Conservation (phyloP, 108 stramenopile genomes). For the Pseudonitzschia pungens region DNA sequence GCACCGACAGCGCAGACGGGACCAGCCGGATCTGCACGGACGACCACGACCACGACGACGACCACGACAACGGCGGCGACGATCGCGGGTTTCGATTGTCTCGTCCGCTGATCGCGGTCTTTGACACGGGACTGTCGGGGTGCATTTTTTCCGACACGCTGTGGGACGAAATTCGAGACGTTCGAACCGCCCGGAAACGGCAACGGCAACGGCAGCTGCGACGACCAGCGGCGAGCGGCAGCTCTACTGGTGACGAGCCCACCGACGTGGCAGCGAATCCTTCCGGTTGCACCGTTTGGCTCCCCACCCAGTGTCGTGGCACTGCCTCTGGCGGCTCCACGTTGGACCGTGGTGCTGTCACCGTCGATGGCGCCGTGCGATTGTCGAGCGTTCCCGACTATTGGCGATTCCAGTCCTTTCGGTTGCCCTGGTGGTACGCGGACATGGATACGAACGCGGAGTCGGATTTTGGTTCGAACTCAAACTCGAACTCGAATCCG, state of each 20-base stretch:
- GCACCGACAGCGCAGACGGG: background rate
- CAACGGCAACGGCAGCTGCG: conserved; percentile 4
- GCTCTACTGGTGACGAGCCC: background rate
- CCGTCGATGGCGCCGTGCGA: background rate
- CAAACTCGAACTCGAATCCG: no score
- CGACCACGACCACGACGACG: background rate
- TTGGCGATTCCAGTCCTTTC: conserved; percentile 23
- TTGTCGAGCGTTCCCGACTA: conserved; percentile 10
- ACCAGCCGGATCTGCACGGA: background rate
- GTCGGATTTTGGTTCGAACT: no score
- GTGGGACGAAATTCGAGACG: conserved; percentile 21
- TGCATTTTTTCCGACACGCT: conserved; percentile 44
- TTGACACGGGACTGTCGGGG: conserved; percentile 47
- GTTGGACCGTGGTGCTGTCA: no score
- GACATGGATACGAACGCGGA: background rate
- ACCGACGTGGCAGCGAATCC: background rate
- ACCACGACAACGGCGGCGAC: background rate
- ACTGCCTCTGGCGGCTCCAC: no score
- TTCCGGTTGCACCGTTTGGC: conserved; percentile 6
- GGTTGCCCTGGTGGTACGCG: conserved; percentile 20
- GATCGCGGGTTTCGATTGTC: background rate
- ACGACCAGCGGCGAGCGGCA: no score
- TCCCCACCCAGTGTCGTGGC: background rate
- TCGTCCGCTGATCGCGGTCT: conserved; percentile 34
- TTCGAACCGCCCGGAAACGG: no score